These are phyloP conservation scores for Pseudogymnoascus verrucosus DNA, from an alignment of 2,329 filamentous ascomycete genomes.

Conservation along the genomic window DNA sequence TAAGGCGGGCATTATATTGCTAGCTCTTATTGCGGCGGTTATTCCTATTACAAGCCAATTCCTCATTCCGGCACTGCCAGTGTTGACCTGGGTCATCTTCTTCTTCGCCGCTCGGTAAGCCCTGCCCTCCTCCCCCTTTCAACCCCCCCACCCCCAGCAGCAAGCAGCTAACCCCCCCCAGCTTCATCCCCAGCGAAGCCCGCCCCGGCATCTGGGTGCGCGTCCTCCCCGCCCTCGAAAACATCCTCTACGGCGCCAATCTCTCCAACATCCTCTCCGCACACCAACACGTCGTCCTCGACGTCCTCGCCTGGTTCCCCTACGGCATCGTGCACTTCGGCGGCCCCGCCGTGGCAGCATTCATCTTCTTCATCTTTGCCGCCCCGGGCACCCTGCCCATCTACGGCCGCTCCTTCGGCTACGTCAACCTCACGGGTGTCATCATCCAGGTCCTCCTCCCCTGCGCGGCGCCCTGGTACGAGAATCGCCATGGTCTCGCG, in stretches of 20 bases:
- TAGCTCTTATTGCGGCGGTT: conserved; percentile 61
- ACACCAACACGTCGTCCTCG: conserved; percentile 74
- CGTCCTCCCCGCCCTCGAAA: conserved; percentile 87
- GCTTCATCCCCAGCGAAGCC: conserved; percentile 83
- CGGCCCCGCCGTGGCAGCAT: conserved; percentile 70
- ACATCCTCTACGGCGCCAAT: conserved; percentile 93
- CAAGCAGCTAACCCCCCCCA: conserved; percentile 30
- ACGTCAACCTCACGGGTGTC: conserved; percentile 84
- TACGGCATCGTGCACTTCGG: conserved; percentile 90
- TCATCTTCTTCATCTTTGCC: conserved; percentile 77
- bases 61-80: conserved; percentile 77
- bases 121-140: background rate
- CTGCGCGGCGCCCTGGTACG: conserved; percentile 94
- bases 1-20: conserved; percentile 64
- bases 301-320: conserved; percentile 85
- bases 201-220: conserved; percentile 93
- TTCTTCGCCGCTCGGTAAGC: conserved; percentile 91
- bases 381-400: conserved; percentile 78
- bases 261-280: conserved; percentile 91
- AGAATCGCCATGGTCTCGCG: conserved; percentile 82
- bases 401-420: conserved; percentile 82
- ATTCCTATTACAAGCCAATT: conserved; percentile 86
- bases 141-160: background rate
- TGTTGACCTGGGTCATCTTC: conserved; percentile 79
- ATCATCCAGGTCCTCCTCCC: conserved; percentile 84